Base-by-base conservation (phyloP, 1,284 basidiomycete genomes). In the Trichosporon asahii region DNA sequence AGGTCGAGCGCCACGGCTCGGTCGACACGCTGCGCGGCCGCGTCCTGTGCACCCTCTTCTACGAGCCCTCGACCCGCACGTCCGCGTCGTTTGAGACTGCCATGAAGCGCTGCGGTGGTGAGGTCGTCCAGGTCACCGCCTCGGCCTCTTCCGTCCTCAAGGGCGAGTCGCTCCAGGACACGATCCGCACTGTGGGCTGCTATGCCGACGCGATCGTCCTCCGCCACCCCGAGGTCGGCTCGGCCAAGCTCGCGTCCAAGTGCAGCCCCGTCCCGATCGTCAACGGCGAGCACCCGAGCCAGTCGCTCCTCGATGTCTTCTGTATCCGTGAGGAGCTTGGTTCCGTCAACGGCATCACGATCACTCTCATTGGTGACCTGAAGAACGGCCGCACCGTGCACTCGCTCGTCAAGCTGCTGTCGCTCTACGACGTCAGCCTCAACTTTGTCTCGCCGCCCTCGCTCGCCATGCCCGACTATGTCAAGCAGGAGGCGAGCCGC, bases 371-470 rank as follows among this genome's bases (percentile, higher is more conserved):
- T 9, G 97, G 97, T 71, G 97, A 99, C 84, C 87, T 99, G 77
- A 98, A 98, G 88, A 97, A 99, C 80, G 97, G 97, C 49, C 90
- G 97, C 70, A 99, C 97, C 0, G 95, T 98, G 0, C 97, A 99
- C 86, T 94, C 92, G 76, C 88, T 99, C 66, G 96, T 98, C 77
- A 92, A 92, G 57, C 87, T 99, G 9, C 88, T 99, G 7, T 94
- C 90, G 77, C 88, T 96, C 64, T 99, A 99, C 87, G 85, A 85
- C 69, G 94, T 98, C 64, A 92, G 90, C 69, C 88, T 99, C 83
- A 98, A 98, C 88, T 97, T 98, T 79, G 95, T 99, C 70, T 89
- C 96, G 12, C 97, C 97, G 9, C 86, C 89, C 2, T 89, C 91
- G n/a, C 88, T 99, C 71, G 87, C 90, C 37, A 98, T 99, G 95